These are phyloP conservation scores for Erythrophleum ivorense DNA, from an alignment of 331 rosid species.

Conservation along the genomic window DNA sequence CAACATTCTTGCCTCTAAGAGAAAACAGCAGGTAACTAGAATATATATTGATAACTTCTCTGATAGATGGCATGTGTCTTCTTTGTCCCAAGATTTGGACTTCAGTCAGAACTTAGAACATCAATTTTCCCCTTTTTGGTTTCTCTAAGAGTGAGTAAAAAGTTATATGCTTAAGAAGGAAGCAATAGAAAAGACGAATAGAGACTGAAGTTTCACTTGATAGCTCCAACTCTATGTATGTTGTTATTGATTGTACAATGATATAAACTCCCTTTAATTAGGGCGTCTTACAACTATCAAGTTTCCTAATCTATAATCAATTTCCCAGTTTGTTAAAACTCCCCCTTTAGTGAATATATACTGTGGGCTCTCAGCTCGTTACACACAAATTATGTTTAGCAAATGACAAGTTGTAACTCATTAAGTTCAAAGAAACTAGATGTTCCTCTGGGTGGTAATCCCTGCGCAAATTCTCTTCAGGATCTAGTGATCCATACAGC, in stretches of 20 bases:
- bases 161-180: background rate
- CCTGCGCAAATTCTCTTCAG: background rate
- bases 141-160: conserved; percentile 26
- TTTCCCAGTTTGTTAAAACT: background rate
- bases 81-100: conserved; percentile 5
- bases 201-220: conserved; percentile 26
- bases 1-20: conserved; percentile 61
- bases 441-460: background rate
- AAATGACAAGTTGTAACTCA: background rate
- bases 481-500: no score
- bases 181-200: conserved; percentile 16
- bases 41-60: conserved; percentile 26
- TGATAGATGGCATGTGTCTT: conserved; percentile 15
- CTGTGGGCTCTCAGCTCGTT: background rate
- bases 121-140: background rate
- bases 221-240: background rate
- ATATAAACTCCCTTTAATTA: background rate
- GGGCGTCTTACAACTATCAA: background rate
- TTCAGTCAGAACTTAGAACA: background rate
- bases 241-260: background rate
- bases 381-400: background rate
- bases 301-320: background rate
- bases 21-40: conserved; percentile 59
- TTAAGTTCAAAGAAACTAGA: background rate
- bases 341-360: background rate